phyloP scores from a whole-genome alignment of 2,329 filamentous ascomycete genomes.

The Trichoderma lentiforme region DNA sequence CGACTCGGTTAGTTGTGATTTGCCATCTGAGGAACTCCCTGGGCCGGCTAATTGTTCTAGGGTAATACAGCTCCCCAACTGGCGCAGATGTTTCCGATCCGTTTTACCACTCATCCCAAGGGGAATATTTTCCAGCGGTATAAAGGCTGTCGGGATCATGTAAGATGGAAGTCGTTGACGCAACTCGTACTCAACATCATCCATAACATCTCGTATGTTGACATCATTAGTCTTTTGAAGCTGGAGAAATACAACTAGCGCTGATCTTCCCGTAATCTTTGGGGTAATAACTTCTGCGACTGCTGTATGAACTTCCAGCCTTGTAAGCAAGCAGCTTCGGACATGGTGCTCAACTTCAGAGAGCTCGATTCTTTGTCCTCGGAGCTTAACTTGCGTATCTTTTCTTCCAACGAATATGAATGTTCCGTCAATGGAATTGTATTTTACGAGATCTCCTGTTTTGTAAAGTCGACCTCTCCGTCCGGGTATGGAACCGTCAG shows the following conservation, averaged over 20 bases:
- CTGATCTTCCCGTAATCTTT: background rate
- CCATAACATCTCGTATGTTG: background rate
- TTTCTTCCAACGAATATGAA: slow-evolving; percentile 49
- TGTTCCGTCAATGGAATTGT: slow-evolving; percentile 36
- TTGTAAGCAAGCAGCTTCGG: background rate
- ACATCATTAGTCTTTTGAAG: background rate
- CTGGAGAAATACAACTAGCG: background rate
- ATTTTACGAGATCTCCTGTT: slow-evolving; percentile 46
- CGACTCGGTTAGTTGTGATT: background rate
- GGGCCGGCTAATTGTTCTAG: background rate
- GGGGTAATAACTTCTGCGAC: background rate
- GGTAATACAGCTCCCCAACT: background rate
- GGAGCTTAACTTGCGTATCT: slow-evolving; percentile 56
- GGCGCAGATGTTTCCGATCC: background rate
- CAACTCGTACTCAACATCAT: background rate
- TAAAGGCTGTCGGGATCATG: slow-evolving; percentile 1
- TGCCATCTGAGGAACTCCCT: background rate
- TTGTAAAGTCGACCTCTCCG: slow-evolving; percentile 34
- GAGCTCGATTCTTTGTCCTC: slow-evolving; percentile 55
- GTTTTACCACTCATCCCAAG: background rate
- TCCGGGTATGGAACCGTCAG: background rate
- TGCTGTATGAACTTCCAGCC: background rate
- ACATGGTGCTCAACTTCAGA: slow-evolving; percentile 23
- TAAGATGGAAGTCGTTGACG: background rate
- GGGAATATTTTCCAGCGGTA: background rate